Base-by-base conservation (phyloP, 2,329 filamentous ascomycete species). In the Sclerotinia nivalis region DNA sequence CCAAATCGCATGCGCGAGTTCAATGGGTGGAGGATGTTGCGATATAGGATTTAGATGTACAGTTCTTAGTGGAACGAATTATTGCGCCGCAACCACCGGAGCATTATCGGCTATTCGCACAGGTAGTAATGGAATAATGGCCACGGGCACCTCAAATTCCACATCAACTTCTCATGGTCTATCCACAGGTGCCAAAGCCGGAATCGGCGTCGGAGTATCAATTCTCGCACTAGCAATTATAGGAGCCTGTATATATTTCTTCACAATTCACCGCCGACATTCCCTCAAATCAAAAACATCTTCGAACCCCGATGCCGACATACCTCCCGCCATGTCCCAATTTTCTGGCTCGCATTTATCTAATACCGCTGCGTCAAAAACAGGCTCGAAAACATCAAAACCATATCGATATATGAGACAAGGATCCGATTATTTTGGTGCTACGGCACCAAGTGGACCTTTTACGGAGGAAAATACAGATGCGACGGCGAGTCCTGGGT, bases 181-280 rank as follows among this genome's bases (percentile, higher is more conserved):
- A 8, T 84, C 84, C 1, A 76, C 81, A 1, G 85, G 84, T 0
- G 86, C 85, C 2, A 87, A 84, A 74, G 86, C 84, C 0, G 87
- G 87, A 2, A 84, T 89, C n/a, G 86, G 83, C 8, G 80, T 85
- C 0, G 87, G 85, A 25, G 82, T 85, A 4, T 81, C 84, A 1
- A 76, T 85, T 0, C 84, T 79, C 40, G 81, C 79, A 1, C 79
- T 81, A 4, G 58, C 82, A 8, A 54, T 86, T 20, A 78, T 86
- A 50, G 84, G 81, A 4, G 75, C 75, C 4, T 71, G 82, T 22
- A 80, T 82, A 0, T 88, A 84, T 83, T 79, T 85, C 70, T 86
- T 82, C 70, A 69, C 86, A 40, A 76, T 79, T 43, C 81, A 80
- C 34, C 80, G 82, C n/a, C 76, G 75, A 37, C 71, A 68, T 47